Evolutionary conservation across 108 stramenopile genomes (phyloP), one percentile per base, ranked within the genome.

Genomic region (Cyclotella choctawhatcheeana): DNA sequence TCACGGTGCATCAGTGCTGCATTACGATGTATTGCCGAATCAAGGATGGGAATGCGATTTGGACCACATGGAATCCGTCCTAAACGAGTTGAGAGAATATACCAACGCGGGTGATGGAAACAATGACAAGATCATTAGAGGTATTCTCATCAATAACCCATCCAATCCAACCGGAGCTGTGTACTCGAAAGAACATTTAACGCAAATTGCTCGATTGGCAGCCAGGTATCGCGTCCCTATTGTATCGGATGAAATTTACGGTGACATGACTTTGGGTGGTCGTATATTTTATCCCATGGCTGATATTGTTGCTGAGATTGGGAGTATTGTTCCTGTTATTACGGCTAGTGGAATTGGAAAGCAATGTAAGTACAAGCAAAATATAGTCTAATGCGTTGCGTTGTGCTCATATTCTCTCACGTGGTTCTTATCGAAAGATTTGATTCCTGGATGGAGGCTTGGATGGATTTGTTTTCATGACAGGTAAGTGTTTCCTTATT

Each of bases 221-320:
- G 79, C 76, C 40, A 69, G 55, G 66, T 79, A 88, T 76, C 77
- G 67, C 3, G 7, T 97, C 12, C 91, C 91, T 8, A 91, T 96
- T 4, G 78, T 98, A 32, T 79, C 94, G 5, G 97, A 98, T 84
- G 97, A 98, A 74, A 89, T 98, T 33, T 98, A 98, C 68, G 96
- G 97, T 26, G 86, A 89, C 60, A 72, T 97, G 74, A 86, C 84
- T 8, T 95, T 96, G 69, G 79, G 50, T 31, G 73, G 74, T 1
- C 73, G 73, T 45, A 8, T 51, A 6, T 98, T 94, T 67, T 55
- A 76, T 69, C 89, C 93, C 25, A 74, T 97, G 82, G 93, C 93
- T 5, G 33, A 71, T 24, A 69, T 97, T 17, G 82, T 90, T 5
- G 82, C 74, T 2, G 58, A 58, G 35, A 58, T 82, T 59, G 90